A percentile compares a stretch with the other conserved stretches of the same genome.
These are phyloP conservation scores for Pleurozium schreberi DNA, from an alignment of 225 moss, liverwort and hornwort species.

Conservation along the genomic window DNA sequence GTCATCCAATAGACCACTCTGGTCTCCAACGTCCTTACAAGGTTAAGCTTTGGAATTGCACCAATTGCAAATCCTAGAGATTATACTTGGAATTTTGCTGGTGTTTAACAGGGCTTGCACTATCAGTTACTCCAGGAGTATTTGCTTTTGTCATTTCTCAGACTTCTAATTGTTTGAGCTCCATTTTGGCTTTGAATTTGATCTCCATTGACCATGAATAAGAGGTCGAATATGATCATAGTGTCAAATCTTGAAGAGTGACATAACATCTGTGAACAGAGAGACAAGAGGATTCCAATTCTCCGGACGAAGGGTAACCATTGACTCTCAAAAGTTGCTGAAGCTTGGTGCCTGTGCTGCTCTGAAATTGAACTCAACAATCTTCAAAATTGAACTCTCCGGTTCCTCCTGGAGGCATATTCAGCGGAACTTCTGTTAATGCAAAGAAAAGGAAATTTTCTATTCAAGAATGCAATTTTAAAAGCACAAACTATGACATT, in stretches of 20 bases:
- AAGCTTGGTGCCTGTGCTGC: neutral
- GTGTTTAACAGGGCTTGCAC: neutral
- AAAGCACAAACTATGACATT: neutral
- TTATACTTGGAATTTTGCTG: no score
- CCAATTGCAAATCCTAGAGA: no score
- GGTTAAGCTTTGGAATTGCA: neutral
- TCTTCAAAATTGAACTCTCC: neutral
- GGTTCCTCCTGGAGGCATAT: neutral
- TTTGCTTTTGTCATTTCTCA: neutral
- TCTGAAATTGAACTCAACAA: neutral
- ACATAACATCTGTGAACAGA: neutral
- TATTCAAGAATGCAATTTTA: neutral
- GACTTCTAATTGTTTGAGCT: neutral
- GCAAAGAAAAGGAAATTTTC: neutral
- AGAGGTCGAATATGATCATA: neutral
- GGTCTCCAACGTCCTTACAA: no score
- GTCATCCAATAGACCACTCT: no score
- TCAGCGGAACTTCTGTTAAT: neutral
- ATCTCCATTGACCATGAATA: neutral
- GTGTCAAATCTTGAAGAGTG: neutral
- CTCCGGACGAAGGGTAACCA: neutral
- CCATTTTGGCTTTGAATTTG: neutral
- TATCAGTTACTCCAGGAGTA: no score
- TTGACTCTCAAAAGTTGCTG: neutral
- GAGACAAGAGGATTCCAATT: neutral